A percentile compares a stretch with the other conserved stretches of the same genome.
These are phyloP conservation scores for Trypanosoma theileri DNA, from an alignment of 208 protist genomes.

Conservation along the genomic window DNA sequence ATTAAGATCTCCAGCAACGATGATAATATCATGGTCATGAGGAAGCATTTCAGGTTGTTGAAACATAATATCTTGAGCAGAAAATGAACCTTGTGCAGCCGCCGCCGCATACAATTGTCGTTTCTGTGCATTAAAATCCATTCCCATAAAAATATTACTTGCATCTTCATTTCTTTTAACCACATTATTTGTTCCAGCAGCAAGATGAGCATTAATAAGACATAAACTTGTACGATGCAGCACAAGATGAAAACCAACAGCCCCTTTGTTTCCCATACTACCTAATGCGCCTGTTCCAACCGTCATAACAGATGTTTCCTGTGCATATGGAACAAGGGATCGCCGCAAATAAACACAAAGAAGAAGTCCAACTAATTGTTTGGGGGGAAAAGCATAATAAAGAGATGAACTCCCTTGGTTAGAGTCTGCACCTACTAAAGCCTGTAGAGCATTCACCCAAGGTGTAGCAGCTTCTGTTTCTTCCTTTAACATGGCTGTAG, in stretches of 20 bases:
- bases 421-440: slow-evolving; percentile 54
- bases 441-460: slow-evolving; percentile 63
- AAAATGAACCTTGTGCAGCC: neutral
- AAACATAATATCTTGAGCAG: slow-evolving; percentile 24
- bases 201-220: slow-evolving; percentile 92
- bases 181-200: slow-evolving; percentile 87
- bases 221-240: slow-evolving; percentile 80
- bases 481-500: slow-evolving; percentile 80
- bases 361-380: slow-evolving; percentile 86
- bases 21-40: slow-evolving; percentile 81
- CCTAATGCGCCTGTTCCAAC: slow-evolving; percentile 85
- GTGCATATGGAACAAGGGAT: slow-evolving; percentile 48
- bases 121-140: slow-evolving; percentile 81
- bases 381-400: slow-evolving; percentile 79
- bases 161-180: slow-evolving; percentile 91
- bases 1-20: slow-evolving; percentile 94
- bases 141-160: slow-evolving; percentile 77
- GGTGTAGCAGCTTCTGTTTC: slow-evolving; percentile 79
- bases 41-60: slow-evolving; percentile 58
- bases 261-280: slow-evolving; percentile 93
- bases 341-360: slow-evolving; percentile 81
- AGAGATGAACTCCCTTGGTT: slow-evolving; percentile 19
- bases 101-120: slow-evolving; percentile 16
- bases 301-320: slow-evolving; percentile 56
- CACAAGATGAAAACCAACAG: slow-evolving; percentile 76